Evolutionary conservation across 2,329 filamentous ascomycete genomes (phyloP), one percentile per base, ranked within the genome.

Genomic region (Podosphaera aphanis): DNA sequence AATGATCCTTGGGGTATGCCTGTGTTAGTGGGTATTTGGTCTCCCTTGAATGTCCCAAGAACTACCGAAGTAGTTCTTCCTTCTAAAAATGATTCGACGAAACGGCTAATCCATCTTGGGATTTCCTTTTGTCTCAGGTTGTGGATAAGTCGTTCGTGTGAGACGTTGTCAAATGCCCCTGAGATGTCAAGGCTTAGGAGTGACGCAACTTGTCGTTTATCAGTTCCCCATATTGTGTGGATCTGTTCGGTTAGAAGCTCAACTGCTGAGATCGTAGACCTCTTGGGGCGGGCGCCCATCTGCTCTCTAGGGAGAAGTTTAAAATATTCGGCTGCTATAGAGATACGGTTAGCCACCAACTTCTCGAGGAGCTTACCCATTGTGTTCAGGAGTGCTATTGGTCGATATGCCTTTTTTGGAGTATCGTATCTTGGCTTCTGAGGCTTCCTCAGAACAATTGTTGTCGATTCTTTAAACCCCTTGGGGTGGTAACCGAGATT

Each of bases 331-430:
- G 25, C 20, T 18, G n/a, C 18, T 18, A 7, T 31, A 5, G 41
- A 43, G 18, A 43, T 31, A 2, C 18, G 23, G 16, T 31, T 43
- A 8, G 41, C 41, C 3, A 43, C 15, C 23, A 33, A 18, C n/a
- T 43, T 42, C 31, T 43, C 23, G 13, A 43, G 41, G 15, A 43
- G 41, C 15, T 43, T 43, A 13, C 41, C 41, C 16, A 43, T 31
- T 2, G 41, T 31, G 19, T 43, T 43, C 13, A 33, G 20, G 3
- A 31, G 25, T 8, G 41, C 41, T 16, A 31, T 43, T 5, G 41
- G 41, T 43, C 41, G 15, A 15, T 43, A 33, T 13, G 25, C 15
- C 19, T 43, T n/a, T n/a, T n/a, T 33, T 31, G 41, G 41, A 5
- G 7, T 33, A 15, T 43, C 41, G 18, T 43, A 43, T 4, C 6